phyloP scores from a whole-genome alignment of 306 rosid species.

The Pterocarpus macrocarpus region DNA sequence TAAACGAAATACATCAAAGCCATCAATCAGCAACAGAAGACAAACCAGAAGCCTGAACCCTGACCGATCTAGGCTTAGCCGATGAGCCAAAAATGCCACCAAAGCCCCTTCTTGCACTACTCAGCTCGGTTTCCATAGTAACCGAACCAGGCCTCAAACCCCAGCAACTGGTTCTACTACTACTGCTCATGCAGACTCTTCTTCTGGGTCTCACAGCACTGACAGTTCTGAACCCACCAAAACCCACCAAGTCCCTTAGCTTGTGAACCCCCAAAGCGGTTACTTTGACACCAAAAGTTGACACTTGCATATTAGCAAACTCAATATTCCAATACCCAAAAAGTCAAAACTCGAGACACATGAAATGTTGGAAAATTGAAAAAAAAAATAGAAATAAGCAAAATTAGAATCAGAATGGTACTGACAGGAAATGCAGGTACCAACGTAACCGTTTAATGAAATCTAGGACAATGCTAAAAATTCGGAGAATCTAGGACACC shows the following conservation, averaged over 20 bases:
- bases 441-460: background rate
- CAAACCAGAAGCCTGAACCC: slow-evolving; percentile 78
- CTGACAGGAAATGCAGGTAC: background rate
- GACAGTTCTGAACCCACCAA: slow-evolving; percentile 23
- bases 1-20: slow-evolving; percentile 5
- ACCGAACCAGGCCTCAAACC: slow-evolving; percentile 61
- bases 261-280: slow-evolving; percentile 42
- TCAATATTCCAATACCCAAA: slow-evolving; percentile 23
- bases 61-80: slow-evolving; percentile 64
- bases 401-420: background rate
- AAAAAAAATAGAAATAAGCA: too few relatives aligned
- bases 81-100: slow-evolving; percentile 63
- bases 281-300: slow-evolving; percentile 52
- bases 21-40: slow-evolving; percentile 20
- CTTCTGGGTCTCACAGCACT: slow-evolving; percentile 41
- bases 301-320: slow-evolving; percentile 63
- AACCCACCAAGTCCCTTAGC: background rate
- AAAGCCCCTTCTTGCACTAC: slow-evolving; percentile 49
- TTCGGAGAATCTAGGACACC: background rate
- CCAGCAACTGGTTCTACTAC: slow-evolving; percentile 48
- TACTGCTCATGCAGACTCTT: slow-evolving; percentile 50
- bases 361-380: background rate
- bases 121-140: slow-evolving; percentile 67
- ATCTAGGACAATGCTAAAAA: slow-evolving; percentile 1
- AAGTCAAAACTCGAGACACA: slow-evolving; percentile 47